Conservation (phyloP, 202 grass and related monocot species). For the Dendrocalamus latiflorus region DNA sequence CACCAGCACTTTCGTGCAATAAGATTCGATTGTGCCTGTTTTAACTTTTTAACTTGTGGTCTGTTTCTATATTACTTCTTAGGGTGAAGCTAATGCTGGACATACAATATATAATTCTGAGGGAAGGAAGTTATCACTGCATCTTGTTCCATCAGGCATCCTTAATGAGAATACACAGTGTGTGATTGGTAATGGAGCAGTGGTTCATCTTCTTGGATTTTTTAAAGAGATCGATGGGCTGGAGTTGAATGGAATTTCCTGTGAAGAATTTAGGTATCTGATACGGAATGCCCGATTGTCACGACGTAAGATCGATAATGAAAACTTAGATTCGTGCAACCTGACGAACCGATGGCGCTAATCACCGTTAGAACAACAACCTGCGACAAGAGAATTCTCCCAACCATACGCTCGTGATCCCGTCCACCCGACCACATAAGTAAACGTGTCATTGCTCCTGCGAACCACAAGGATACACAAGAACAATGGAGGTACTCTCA, state of each 20-base stretch:
- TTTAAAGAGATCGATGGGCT: slow-evolving; percentile 83
- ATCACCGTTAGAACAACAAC: too few species aligned
- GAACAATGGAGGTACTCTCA: too few species aligned
- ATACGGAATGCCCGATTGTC: too few species aligned
- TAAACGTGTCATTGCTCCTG: too few species aligned
- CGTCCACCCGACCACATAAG: too few species aligned
- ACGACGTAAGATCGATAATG: too few species aligned
- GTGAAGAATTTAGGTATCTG: slow-evolving; percentile 75
- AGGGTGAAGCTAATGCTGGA: slow-evolving; percentile 93
- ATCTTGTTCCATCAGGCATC: slow-evolving; percentile 93
- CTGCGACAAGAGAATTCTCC: too few species aligned
- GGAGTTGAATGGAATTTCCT: slow-evolving; percentile 72
- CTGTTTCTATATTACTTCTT: slow-evolving; percentile 17
- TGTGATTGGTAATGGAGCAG: slow-evolving; percentile 84
- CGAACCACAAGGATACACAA: too few species aligned
- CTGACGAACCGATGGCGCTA: too few species aligned
- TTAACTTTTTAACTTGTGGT: neutral
- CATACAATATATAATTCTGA: slow-evolving; percentile 98
- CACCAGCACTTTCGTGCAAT: neutral
- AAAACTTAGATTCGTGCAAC: too few species aligned
- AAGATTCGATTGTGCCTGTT: neutral
- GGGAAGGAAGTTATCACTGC: slow-evolving; percentile 79
- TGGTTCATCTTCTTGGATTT: slow-evolving; percentile 82
- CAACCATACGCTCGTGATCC: too few species aligned
- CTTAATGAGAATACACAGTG: slow-evolving; percentile 76